These are phyloP conservation scores for Knufia fluminis DNA, from an alignment of 2,329 filamentous ascomycete species.

Conservation along the genomic window DNA sequence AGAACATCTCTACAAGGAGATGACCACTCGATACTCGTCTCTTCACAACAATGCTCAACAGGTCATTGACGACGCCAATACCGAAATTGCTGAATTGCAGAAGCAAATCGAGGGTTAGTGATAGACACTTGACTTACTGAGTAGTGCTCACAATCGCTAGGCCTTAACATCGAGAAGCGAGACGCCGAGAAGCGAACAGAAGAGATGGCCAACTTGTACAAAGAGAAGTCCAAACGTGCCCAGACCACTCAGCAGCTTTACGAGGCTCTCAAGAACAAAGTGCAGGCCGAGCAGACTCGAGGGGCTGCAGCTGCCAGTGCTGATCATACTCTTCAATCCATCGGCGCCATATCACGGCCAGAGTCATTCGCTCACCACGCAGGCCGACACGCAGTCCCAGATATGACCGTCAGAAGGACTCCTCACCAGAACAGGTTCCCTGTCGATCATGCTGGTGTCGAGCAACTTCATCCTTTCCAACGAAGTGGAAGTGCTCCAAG, in stretches of 20 bases:
- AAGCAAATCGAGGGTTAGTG: conserved; percentile 51
- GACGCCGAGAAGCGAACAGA: conserved; percentile 60
- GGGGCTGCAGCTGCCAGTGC: conserved; percentile 46
- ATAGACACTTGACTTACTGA: conserved; percentile 8
- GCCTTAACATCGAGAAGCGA: conserved; percentile 53
- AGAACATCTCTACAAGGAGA: conserved; percentile 59
- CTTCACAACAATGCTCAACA: conserved; percentile 62
- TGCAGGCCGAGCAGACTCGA: conserved; percentile 46
- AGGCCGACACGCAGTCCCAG: conserved; percentile 5
- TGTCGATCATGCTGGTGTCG: conserved; percentile 25
- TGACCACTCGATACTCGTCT: conserved; percentile 61
- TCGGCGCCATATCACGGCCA: conserved; percentile 20
- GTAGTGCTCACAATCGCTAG: conserved; percentile 32
- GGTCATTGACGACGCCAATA: conserved; percentile 64
- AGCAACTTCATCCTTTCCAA: conserved; percentile 32
- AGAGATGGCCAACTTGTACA: conserved; percentile 56
- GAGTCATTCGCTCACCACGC: conserved; percentile 20
- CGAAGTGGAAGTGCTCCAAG: conserved; percentile 31
- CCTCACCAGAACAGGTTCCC: conserved; percentile 3
- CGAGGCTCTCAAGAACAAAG: conserved; percentile 46
- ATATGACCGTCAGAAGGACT: conserved; percentile 18
- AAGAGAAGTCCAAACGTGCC: conserved; percentile 62
- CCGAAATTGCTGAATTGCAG: conserved; percentile 58
- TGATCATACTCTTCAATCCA: conserved; percentile 36
- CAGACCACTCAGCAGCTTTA: conserved; percentile 58